Evolutionary conservation across 768 basidiomycete genomes (phyloP).

Genomic region (Ephemerocybe angulata): DNA sequence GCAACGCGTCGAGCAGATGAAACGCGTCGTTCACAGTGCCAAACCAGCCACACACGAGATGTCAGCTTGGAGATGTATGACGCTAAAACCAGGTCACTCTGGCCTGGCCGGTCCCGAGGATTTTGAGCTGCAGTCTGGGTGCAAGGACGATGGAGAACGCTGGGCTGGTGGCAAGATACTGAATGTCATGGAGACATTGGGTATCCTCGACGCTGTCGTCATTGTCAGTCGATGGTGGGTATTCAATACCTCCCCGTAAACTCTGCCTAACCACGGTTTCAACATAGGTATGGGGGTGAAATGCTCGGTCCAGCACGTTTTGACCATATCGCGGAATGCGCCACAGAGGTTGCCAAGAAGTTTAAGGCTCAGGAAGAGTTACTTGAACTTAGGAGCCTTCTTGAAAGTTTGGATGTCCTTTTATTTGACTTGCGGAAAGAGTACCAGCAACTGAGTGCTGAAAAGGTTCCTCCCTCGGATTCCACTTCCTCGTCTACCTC

Average conservation of each 20-base stretch:
- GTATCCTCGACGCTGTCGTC: constrained; percentile 73
- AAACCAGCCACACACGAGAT: constrained; percentile 71
- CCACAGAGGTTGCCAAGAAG: constrained; percentile 65
- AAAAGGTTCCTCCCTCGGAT: not conserved
- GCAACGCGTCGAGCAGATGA: constrained; percentile 47
- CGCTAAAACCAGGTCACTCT: constrained; percentile 55
- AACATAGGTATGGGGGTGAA: constrained; percentile 71
- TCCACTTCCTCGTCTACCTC: not conserved
- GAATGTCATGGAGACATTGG: constrained; percentile 65
- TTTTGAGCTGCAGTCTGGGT: constrained; percentile 61
- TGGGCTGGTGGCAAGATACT: constrained; percentile 64
- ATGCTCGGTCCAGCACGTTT: constrained; percentile 76
- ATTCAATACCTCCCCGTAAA: not conserved
- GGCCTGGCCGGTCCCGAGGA: constrained; percentile 74
- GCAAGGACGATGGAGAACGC: constrained; percentile 75
- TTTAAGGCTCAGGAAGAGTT: constrained; percentile 70
- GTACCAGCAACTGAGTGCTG: constrained; percentile 27
- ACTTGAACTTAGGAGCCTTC: constrained; percentile 52
- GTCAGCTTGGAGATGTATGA: constrained; percentile 77
- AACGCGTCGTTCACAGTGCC: constrained; percentile 51
- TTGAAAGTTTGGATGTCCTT: constrained; percentile 59
- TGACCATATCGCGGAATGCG: constrained; percentile 71
- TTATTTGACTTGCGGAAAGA: constrained; percentile 54
- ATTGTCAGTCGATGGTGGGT: constrained; percentile 73
- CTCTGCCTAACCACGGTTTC: not conserved